These are phyloP conservation scores for Collybia sp. DNA, from an alignment of 768 basidiomycete genomes.

Conservation along the genomic window DNA sequence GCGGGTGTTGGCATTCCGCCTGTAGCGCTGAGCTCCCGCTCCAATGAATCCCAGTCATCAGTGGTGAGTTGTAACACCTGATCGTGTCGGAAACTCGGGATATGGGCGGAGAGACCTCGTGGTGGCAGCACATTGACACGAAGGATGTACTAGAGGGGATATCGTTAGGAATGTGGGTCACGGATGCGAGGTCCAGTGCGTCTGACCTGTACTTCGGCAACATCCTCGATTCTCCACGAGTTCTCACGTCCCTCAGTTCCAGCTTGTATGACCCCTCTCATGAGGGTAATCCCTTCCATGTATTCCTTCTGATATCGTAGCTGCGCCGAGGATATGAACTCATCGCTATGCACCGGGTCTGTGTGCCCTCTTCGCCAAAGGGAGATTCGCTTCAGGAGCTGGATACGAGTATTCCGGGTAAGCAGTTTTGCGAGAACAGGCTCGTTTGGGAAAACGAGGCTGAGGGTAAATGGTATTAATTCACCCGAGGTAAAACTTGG, in stretches of 20 bases:
- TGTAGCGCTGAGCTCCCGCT: slow-evolving; percentile 29
- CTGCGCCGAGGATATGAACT: slow-evolving; percentile 13
- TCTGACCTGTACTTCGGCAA: slow-evolving; percentile 23
- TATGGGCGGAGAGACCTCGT: slow-evolving; percentile 17
- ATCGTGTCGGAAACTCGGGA: slow-evolving; percentile 32
- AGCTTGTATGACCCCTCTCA: slow-evolving; percentile 29
- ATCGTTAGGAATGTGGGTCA: background rate
- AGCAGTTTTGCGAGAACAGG: slow-evolving; percentile 34
- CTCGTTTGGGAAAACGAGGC: slow-evolving; percentile 26
- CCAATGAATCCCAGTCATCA: slow-evolving; percentile 32
- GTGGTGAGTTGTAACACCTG: slow-evolving; percentile 30
- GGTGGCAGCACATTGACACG: slow-evolving; percentile 28
- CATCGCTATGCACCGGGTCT: slow-evolving; percentile 22
- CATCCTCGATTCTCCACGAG: slow-evolving; percentile 28
- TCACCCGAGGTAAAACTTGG: slow-evolving; percentile 34
- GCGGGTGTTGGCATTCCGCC: slow-evolving; percentile 36
- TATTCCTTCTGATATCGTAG: slow-evolving; percentile 22
- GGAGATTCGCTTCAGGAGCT: slow-evolving; percentile 29
- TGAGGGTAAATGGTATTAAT: slow-evolving; percentile 31
- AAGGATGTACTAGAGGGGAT: slow-evolving; percentile 29
- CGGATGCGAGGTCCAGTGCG: background rate
- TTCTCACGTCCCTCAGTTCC: slow-evolving; percentile 30
- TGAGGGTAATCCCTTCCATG: slow-evolving; percentile 26
- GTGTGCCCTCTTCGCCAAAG: slow-evolving; percentile 18
- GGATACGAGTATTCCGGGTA: slow-evolving; percentile 24